These are phyloP conservation scores for Penicillium mononematosum DNA, from an alignment of 495 filamentous ascomycete species.

Conservation along the genomic window DNA sequence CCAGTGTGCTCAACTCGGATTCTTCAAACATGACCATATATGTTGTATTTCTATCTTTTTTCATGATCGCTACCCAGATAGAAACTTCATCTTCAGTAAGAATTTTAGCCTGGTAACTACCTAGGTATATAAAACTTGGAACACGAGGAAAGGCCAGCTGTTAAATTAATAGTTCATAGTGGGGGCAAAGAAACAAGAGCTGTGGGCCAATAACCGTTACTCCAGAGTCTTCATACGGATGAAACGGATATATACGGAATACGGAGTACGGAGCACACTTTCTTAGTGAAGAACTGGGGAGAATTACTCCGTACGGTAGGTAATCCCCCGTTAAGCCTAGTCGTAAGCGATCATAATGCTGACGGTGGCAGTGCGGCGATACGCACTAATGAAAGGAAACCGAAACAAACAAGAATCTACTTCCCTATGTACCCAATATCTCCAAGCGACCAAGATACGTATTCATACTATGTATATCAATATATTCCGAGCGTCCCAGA, in stretches of 20 bases:
- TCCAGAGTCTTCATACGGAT: constrained; percentile 8
- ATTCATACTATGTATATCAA: neutral
- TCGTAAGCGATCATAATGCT: constrained; percentile 2
- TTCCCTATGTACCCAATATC: neutral
- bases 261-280: neutral
- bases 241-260: neutral
- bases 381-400: neutral
- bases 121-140: neutral
- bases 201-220: constrained; percentile 7
- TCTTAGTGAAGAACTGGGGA: constrained; percentile 6
- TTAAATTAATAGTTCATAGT: constrained; percentile 1
- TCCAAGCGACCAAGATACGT: neutral
- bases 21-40: too few species aligned
- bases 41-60: too few species aligned
- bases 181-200: neutral
- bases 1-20: too few species aligned
- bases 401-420: neutral
- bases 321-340: neutral
- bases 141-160: constrained; percentile 1
- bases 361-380: constrained; percentile 6
- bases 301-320: neutral
- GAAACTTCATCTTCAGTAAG: neutral
- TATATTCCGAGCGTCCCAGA: neutral
- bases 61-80: too few species aligned
- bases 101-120: neutral